phyloP scores from a whole-genome alignment of 495 filamentous ascomycete species.

The Penicillium tannophilum region DNA sequence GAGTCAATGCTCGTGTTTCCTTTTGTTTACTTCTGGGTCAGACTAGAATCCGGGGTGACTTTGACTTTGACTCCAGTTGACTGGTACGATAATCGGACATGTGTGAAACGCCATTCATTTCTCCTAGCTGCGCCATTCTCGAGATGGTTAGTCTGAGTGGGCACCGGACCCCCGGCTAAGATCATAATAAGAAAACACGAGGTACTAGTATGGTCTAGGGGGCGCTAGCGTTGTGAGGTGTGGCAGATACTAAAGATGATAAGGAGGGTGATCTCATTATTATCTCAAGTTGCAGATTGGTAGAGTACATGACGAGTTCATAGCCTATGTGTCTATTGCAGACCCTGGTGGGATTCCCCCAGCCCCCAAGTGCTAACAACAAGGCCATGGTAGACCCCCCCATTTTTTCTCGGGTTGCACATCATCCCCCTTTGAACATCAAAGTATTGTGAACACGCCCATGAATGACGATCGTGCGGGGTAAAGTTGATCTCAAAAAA shows the following conservation, averaged over 20 bases:
- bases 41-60: conserved; percentile 4
- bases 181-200: neutral
- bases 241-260: neutral
- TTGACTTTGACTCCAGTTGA: neutral
- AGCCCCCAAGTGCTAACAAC: neutral
- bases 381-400: neutral
- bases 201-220: neutral
- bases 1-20: conserved; percentile 1
- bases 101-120: conserved; percentile 5
- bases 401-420: neutral
- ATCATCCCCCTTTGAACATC: conserved; percentile 4
- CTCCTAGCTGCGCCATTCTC: neutral
- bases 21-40: neutral
- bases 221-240: neutral
- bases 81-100: conserved; percentile 1
- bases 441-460: conserved; percentile 6
- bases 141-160: neutral
- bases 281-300: conserved; percentile 6
- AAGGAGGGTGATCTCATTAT: conserved; percentile 17
- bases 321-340: neutral
- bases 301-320: neutral
- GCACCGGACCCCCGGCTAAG: neutral
- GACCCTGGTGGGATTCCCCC: neutral
- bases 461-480: conserved; percentile 32
- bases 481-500: conserved; percentile 17